These are phyloP conservation scores for Byssoonygena ceratinophila DNA, from an alignment of 2,329 filamentous ascomycete genomes.

Conservation along the genomic window DNA sequence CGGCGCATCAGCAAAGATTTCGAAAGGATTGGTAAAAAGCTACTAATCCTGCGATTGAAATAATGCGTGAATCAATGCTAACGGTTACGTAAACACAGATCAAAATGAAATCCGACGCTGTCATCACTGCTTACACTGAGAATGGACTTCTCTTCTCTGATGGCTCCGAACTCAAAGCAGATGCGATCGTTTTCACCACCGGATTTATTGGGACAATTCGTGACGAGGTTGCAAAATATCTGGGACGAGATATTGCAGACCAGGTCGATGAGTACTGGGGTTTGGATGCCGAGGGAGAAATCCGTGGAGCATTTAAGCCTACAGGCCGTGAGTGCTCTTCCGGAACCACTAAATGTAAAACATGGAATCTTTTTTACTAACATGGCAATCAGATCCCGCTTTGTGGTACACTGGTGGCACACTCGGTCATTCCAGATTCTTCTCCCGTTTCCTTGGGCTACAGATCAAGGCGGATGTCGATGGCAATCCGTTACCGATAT, in stretches of 20 bases:
- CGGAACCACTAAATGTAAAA: too few species aligned
- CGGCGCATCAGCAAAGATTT: slow-evolving; percentile 35
- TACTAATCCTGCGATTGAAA: neutral
- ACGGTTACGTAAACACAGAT: slow-evolving; percentile 26
- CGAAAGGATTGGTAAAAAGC: slow-evolving; percentile 25
- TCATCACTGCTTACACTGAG: slow-evolving; percentile 29
- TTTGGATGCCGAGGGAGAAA: slow-evolving; percentile 39
- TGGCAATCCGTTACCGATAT: slow-evolving; percentile 17
- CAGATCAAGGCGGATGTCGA: slow-evolving; percentile 34
- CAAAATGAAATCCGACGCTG: slow-evolving; percentile 33
- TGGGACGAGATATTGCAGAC: slow-evolving; percentile 35
- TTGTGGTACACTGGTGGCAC: slow-evolving; percentile 32
- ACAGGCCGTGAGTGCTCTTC: slow-evolving; percentile 28
- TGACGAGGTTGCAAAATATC: slow-evolving; percentile 28
- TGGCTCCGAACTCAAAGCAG: slow-evolving; percentile 34
- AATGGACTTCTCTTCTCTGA: slow-evolving; percentile 38
- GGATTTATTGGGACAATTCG: slow-evolving; percentile 39
- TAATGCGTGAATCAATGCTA: too few species aligned
- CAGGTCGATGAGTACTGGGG: slow-evolving; percentile 38
- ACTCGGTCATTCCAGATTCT: slow-evolving; percentile 30
- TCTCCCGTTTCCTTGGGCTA: slow-evolving; percentile 37
- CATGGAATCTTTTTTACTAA: neutral
- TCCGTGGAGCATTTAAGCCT: slow-evolving; percentile 35
- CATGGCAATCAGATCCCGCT: slow-evolving; percentile 18
- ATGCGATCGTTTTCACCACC: slow-evolving; percentile 40